These are phyloP conservation scores for Xerophyta viscosa DNA, from an alignment of 106 monocot genomes.

Conservation along the genomic window DNA sequence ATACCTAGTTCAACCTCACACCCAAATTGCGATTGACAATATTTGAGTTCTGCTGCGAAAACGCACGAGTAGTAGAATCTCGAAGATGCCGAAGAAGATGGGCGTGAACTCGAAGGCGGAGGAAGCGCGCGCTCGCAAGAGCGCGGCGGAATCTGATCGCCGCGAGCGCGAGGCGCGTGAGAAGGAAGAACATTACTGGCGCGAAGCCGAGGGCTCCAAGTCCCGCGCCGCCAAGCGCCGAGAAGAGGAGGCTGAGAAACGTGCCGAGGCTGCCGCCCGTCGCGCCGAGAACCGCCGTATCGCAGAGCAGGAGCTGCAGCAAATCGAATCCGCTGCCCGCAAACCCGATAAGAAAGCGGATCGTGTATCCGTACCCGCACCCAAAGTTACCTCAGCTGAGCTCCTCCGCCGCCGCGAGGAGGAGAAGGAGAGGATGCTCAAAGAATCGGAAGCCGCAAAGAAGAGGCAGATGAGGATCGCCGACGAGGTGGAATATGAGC, in stretches of 20 bases:
- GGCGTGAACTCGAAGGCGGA: conserved; percentile 83
- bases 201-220: conserved; percentile 60
- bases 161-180: conserved; percentile 30
- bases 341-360: conserved; percentile 78
- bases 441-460: conserved; percentile 60
- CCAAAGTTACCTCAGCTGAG: conserved; percentile 73
- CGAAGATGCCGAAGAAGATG: conserved; percentile 94
- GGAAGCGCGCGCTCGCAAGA: conserved; percentile 53
- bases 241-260: conserved; percentile 77
- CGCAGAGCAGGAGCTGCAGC: conserved; percentile 64
- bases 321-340: conserved; percentile 40
- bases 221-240: conserved; percentile 51
- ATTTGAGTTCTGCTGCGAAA: no score
- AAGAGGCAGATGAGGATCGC: conserved; percentile 64
- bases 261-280: conserved; percentile 62
- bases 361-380: conserved; percentile 70
- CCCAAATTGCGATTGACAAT: no score
- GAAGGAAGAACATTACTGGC: conserved; percentile 57
- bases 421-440: conserved; percentile 34
- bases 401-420: conserved; percentile 52
- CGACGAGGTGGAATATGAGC: conserved; percentile 90
- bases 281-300: conserved; percentile 68
- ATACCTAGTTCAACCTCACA: no score
- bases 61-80: no score
- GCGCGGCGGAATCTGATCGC: conserved; percentile 44